A percentile compares a stretch with the other conserved stretches of the same genome.
Conservation (phyloP, 2,329 filamentous ascomycete species). For the Teratosphaeria zuluensis region DNA sequence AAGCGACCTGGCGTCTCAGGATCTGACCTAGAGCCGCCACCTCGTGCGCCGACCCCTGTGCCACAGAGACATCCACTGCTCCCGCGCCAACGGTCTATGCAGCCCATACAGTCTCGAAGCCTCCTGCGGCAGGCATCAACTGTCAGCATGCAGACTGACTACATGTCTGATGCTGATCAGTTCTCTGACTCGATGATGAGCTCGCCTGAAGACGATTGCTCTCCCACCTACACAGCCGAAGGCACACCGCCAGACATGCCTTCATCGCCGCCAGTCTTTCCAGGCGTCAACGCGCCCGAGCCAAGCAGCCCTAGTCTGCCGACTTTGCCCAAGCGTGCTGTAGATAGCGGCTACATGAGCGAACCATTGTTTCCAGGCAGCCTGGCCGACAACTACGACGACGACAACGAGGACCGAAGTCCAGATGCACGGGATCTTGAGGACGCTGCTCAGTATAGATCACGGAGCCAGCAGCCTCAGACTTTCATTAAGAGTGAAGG, state of each 20-base stretch:
- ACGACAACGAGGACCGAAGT: conserved; percentile 38
- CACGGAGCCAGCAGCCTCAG: conserved; percentile 12
- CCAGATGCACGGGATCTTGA: conserved; percentile 29
- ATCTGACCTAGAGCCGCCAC: conserved; percentile 59
- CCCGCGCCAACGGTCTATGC: conserved; percentile 15
- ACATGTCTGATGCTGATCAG: conserved; percentile 21
- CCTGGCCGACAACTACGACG: conserved; percentile 59
- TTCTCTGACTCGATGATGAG: conserved; percentile 35
- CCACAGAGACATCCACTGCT: conserved; percentile 39
- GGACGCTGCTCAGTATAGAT: conserved; percentile 25
- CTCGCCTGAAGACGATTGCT: conserved; percentile 37
- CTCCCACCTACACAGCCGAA: conserved; percentile 38
- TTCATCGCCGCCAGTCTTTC: conserved; percentile 79
- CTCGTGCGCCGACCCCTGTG: conserved; percentile 67
- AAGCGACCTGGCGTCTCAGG: conserved; percentile 37
- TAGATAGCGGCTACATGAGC: conserved; percentile 73
- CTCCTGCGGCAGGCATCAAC: conserved; percentile 22
- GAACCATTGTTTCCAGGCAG: conserved; percentile 39
- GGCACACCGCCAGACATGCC: conserved; percentile 73
- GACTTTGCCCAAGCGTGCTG: conserved; percentile 29
- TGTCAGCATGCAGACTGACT: conserved; percentile 17
- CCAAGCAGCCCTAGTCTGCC: conserved; percentile 69
- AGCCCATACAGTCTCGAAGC: conserved; percentile 18
- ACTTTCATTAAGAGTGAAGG: conserved; percentile 19
- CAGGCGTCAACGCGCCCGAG: conserved; percentile 33